Conservation (phyloP, 345 rosid species). For the Camelina hispida region DNA sequence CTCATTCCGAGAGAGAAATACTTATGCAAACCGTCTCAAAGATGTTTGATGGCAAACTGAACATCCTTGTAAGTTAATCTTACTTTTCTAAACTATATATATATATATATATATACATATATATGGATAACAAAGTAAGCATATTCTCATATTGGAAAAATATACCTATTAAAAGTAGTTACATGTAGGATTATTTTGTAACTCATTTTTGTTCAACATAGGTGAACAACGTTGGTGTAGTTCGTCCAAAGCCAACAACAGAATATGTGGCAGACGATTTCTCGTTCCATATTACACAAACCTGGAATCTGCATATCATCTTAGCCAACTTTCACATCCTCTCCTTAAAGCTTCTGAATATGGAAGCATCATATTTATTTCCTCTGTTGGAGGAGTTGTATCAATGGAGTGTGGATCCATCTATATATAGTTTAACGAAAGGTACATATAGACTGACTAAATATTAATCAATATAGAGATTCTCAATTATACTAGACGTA, state of each 20-base stretch:
- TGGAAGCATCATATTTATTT: no score
- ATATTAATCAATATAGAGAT: background rate
- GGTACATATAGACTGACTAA: slow-evolving; percentile 9
- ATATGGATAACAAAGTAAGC: no score
- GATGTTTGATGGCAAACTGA: slow-evolving; percentile 22
- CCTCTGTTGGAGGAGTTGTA: slow-evolving; percentile 26
- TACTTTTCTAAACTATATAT: no score
- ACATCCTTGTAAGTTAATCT: slow-evolving; percentile 27
- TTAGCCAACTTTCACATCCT: slow-evolving; percentile 36
- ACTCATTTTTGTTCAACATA: background rate
- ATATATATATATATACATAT: no score
- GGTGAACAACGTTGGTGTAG: slow-evolving; percentile 23
- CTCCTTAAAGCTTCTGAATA: slow-evolving; percentile 22
- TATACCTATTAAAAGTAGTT: background rate
- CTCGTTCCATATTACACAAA: slow-evolving; percentile 17
- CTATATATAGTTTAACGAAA: slow-evolving; percentile 31
- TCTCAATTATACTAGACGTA: background rate
- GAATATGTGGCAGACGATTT: slow-evolving; percentile 22
- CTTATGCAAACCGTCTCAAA: slow-evolving; percentile 26
- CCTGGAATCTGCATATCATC: slow-evolving; percentile 29
- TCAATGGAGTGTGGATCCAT: slow-evolving; percentile 26
- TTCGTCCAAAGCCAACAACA: slow-evolving; percentile 2
- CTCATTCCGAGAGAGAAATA: slow-evolving; percentile 27
- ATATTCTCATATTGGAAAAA: background rate
- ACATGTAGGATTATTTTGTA: background rate